Percentiles rank a stretch among this genome's conserved stretches.
These are phyloP conservation scores for Areca catechu DNA, from an alignment of 176 grass and related monocot species.

Conservation along the genomic window DNA sequence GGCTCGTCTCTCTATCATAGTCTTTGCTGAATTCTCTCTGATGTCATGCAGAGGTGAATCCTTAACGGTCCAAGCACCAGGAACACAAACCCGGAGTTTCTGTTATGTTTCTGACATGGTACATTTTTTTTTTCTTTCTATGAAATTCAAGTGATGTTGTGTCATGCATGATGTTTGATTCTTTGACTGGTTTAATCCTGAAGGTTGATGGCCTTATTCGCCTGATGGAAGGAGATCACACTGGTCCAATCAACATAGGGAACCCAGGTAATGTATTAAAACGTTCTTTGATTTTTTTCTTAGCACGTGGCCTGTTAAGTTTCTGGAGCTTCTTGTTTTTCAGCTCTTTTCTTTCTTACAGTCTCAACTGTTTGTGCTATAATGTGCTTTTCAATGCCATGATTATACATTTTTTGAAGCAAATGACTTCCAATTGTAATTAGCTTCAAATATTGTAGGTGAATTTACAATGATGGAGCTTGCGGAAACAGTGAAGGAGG, in stretches of 20 bases:
- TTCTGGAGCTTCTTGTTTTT: too few species aligned
- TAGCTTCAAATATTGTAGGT: background rate
- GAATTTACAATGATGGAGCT: conserved; percentile 22
- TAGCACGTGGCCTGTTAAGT: too few species aligned
- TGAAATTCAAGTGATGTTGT: background rate
- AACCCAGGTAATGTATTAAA: conserved; percentile 4
- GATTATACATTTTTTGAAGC: too few species aligned
- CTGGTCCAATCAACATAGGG: conserved; percentile 13
- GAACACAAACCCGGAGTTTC: conserved; percentile 98
- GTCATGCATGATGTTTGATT: background rate
- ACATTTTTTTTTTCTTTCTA: conserved; percentile 13
- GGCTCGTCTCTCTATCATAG: too few species aligned
- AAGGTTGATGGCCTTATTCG: conserved; percentile 95
- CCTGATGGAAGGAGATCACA: conserved; percentile 7
- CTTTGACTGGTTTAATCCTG: conserved; percentile 10
- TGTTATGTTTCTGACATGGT: conserved; percentile 98
- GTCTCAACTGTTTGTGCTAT: too few species aligned
- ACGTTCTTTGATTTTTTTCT: too few species aligned
- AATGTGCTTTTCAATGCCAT: too few species aligned
- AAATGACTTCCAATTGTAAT: too few species aligned
- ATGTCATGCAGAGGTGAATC: conserved; percentile 52
- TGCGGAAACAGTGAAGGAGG: conserved; percentile 16
- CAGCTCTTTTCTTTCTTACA: too few species aligned
- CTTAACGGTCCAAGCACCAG: conserved; percentile 92
- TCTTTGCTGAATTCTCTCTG: background rate